Evolutionary conservation across 257 asterid genomes (phyloP), one percentile per base, ranked within the genome.

Genomic region (Leonotis leonurus): DNA sequence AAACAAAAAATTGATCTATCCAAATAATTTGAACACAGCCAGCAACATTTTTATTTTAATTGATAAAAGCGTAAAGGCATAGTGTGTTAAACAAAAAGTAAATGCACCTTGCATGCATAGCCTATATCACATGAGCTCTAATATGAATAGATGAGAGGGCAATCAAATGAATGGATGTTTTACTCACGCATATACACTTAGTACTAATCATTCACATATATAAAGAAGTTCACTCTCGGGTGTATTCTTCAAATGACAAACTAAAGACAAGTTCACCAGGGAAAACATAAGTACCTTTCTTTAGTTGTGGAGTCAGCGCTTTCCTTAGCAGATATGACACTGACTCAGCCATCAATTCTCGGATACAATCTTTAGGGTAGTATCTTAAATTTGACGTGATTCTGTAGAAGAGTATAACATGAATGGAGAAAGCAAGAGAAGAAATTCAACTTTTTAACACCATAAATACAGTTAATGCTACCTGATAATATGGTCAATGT

Each of bases 301-400:
- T 80, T 62, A 82, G 87, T 70, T 81, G 85, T 70, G 77, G 65
- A 21, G 70, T 40, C 20, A 94, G 79, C 51, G 91, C 79, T 68
- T 81, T 89, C 81, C 96, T 87, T 43, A 93, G 78, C 58, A 87
- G 62, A 80, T 83, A 87, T 37, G 99, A 86, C 32, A 85, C 79
- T 2, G 97, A 83, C 78, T 85, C 86, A 0, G 97, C 96, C 95
- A 89, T 85, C 68, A 86, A 80, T 65, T 87, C 93, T 32, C 85
- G 94, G 43, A 93, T 73, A 70, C 80, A 77, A 71, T 85, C 91
- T 71, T 78, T 84, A 16, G 83, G 81, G 65, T 89, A 85, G 80
- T 85, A 93, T 81, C 99, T 80, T 67, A 93, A 56, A 13, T 75
- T 84, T 71, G 66, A 59, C 14, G 96, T 85, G 71, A 69, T 73